Conservation (phyloP, 768 basidiomycete genomes). For the Crassisporium funariophilum region DNA sequence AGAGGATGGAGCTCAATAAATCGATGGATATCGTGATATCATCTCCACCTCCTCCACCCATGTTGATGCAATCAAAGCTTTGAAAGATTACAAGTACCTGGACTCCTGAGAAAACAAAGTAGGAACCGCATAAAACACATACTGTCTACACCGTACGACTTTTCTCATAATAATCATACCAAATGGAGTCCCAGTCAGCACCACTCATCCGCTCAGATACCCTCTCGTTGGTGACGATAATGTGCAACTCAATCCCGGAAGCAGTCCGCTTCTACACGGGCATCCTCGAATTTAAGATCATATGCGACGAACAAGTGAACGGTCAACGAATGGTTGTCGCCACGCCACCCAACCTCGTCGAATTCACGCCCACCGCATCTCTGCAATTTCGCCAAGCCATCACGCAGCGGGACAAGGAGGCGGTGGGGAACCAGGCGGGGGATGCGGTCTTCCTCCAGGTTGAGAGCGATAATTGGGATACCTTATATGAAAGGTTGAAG, state of each 20-base stretch:
- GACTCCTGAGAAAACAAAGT: no score
- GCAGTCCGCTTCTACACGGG: constrained; percentile 21
- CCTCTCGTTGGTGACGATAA: constrained; percentile 16
- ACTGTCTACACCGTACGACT: background rate
- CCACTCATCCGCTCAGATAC: constrained; percentile 22
- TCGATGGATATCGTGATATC: no score
- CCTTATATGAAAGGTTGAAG: constrained; percentile 17
- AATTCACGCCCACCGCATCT: constrained; percentile 18
- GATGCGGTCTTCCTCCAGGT: constrained; percentile 20
- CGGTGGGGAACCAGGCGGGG: constrained; percentile 22
- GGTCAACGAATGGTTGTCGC: constrained; percentile 21
- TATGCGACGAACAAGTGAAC: constrained; percentile 21
- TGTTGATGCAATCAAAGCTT: no score
- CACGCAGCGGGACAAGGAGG: constrained; percentile 14
- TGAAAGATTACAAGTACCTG: no score
- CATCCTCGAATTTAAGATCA: constrained; percentile 21
- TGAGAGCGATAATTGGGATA: constrained; percentile 19
- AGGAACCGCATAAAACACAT: no score
- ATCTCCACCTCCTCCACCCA: no score
- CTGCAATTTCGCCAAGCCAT: constrained; percentile 16
- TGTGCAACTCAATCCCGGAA: constrained; percentile 18
- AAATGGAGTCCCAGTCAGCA: constrained; percentile 5
- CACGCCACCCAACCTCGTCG: constrained; percentile 21
- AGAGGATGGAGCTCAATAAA: no score
- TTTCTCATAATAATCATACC: no score